Base-by-base conservation (phyloP, 2,329 filamentous ascomycete genomes). In the Bipolaris oryzae region DNA sequence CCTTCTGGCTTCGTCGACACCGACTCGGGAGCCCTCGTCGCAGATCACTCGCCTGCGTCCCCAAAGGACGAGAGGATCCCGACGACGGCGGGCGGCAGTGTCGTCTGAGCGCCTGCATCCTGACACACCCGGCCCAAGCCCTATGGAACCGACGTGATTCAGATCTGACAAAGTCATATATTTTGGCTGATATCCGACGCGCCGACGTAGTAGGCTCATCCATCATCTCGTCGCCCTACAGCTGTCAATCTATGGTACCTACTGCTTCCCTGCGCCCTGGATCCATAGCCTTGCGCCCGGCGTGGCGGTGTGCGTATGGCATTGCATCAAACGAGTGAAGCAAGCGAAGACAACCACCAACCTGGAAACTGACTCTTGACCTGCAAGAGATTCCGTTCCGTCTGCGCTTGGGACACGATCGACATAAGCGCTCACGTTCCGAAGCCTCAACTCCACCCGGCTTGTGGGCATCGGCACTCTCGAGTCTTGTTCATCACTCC, bases 151-250 rank as follows among this genome's bases (percentile, higher is more conserved):
- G 39, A 45, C 18, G 50, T 58, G 51, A 23, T 55, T 55, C 49
- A 54, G 38, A 45, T 37, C 38, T 59, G 52, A 41, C 28, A 57
- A 60, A 58, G 45, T 54, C 56, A 50, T 55, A 59, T 59, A 39
- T 33, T 63, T 53, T 58, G 56, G 46, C 57, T 58, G 50, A 35
- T 45, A 38, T 58, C 39, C 49, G 63, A 34, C 38, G n/a, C 57
- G 51, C 56, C 50, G 53, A 35, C 33, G 34, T 37, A 53, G 51
- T 47, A 60, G 65, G 63, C 60, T 55, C 52, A 55, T 45, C 55
- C 42, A 45, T 21, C 56, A 44, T 69, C 70, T 70, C 63, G 55
- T 72, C 69, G 70, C 68, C 71, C 65, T 71, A 67, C 66, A 61
- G 61, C 63, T 72, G 66, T 69, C 68, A 69, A 63, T 58, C 56